These are phyloP conservation scores for Tuber magnatum DNA, from an alignment of 495 filamentous ascomycete genomes.

Conservation along the genomic window DNA sequence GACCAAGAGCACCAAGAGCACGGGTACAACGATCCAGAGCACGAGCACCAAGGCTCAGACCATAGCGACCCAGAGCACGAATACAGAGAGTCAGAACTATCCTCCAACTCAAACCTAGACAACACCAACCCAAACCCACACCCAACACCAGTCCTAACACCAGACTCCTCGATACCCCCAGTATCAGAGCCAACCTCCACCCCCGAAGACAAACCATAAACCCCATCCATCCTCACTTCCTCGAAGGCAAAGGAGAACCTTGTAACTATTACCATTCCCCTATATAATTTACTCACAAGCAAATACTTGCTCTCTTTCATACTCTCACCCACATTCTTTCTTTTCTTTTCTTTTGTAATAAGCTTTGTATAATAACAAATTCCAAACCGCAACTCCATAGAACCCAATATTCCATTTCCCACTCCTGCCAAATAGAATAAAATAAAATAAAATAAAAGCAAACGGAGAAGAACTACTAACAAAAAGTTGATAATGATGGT, in stretches of 20 bases:
- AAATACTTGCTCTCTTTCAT: conserved; percentile 19
- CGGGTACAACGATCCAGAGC: background rate
- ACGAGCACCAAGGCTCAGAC: background rate
- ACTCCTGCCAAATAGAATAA: conserved; percentile 14
- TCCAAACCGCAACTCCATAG: conserved; percentile 29
- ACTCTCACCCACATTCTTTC: conserved; percentile 21
- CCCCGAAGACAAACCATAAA: background rate
- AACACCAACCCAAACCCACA: background rate
- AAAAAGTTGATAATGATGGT: background rate
- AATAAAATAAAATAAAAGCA: conserved; percentile 16
- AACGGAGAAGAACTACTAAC: conserved; percentile 16
- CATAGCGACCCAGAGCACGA: background rate
- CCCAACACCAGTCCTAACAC: background rate
- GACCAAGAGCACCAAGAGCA: too few relatives aligned
- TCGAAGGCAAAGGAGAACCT: background rate
- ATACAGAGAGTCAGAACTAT: background rate
- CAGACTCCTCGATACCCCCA: background rate
- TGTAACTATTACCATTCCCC: background rate
- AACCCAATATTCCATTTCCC: conserved; percentile 15
- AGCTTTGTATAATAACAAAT: conserved; percentile 17
- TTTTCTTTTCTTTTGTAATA: conserved; percentile 11
- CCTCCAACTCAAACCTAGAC: background rate
- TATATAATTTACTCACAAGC: background rate
- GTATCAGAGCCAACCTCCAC: background rate
- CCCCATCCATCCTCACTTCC: background rate